Base-by-base conservation (phyloP, 1,139 yeast genomes). In the Wickerhamomyces sp. region DNA sequence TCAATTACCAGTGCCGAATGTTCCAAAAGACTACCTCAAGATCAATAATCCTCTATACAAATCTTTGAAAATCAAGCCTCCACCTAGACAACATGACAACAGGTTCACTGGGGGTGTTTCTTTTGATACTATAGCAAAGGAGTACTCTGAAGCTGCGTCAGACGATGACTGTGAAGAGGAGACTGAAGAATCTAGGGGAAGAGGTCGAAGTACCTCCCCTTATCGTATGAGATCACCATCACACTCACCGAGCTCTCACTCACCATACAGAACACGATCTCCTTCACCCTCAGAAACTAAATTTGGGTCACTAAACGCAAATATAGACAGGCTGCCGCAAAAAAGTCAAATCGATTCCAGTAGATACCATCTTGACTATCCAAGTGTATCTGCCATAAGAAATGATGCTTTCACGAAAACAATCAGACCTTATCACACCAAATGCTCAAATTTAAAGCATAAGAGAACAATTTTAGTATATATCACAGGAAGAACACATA, bases 401-500 rank as follows among this genome's bases (percentile, higher is more conserved):
- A 26, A 27, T 17, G 41, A 40, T 32, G 41, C 45, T 12, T 45
- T 37, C 15, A 33, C 45, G 4, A 26, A 28, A 8, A 33, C 31
- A 10, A 27, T 31, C 6, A 26, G 26, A 18, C 53, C 39, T 36
- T 40, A 29, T 32, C 59, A 30, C 52, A 59, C 21, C 55, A 59
- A 16, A 46, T 52, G 6, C 41, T 47, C 28, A 15, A 53, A 41
- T 26, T 21, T 30, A 3, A 51, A 45, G 44, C 43, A 50, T 68
- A 85, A 16, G 26, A 61, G 89, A 49, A 70, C 71, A 3, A 66
- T 82, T 8, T 51, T 83, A 47, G 78, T 80, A 18, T 82, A 81
- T 53, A 65, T 83, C 6, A 70, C 78, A 42, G 94, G 87, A 1
- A 63, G 89, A 41, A 69, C 64, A 33, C 89, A 82, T 57, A 80